A percentile compares a stretch with the other conserved stretches of the same genome.
These are phyloP conservation scores for Neurospora sp. DNA, from an alignment of 495 filamentous ascomycete genomes.

Conservation along the genomic window DNA sequence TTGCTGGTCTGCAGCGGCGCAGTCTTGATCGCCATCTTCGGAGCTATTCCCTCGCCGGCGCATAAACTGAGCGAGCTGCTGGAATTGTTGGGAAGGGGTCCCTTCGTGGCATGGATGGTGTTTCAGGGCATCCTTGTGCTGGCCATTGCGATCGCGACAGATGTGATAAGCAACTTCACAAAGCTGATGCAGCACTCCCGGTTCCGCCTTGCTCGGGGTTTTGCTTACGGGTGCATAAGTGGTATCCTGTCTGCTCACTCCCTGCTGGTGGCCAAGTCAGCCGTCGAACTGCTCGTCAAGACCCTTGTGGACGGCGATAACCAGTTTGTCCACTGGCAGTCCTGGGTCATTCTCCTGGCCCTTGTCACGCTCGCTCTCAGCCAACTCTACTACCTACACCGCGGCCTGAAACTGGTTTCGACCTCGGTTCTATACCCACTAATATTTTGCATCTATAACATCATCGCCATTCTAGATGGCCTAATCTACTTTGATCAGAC, in stretches of 20 bases:
- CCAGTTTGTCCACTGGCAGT: conserved; percentile 95
- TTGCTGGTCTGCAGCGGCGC: conserved; percentile 79
- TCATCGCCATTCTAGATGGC: conserved; percentile 94
- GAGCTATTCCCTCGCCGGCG: conserved; percentile 89
- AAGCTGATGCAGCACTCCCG: conserved; percentile 45
- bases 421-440: conserved; percentile 96
- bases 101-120: conserved; percentile 90
- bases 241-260: conserved; percentile 91
- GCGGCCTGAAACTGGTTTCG: conserved; percentile 85
- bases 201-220: conserved; percentile 72
- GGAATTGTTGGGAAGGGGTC: conserved; percentile 55
- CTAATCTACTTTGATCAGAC: conserved; percentile 94
- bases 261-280: conserved; percentile 88
- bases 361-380: conserved; percentile 76
- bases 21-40: conserved; percentile 83
- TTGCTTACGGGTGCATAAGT: conserved; percentile 82
- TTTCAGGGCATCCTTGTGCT: conserved; percentile 63
- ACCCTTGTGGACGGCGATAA: conserved; percentile 82
- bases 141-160: conserved; percentile 53
- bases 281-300: conserved; percentile 90
- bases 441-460: conserved; percentile 99
- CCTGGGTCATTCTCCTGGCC: conserved; percentile 83
- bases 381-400: conserved; percentile 92
- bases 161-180: conserved; percentile 40
- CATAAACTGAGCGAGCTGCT: conserved; percentile 80